phyloP scores from a whole-genome alignment of 768 basidiomycete genomes.

The Scleroderma bovista region DNA sequence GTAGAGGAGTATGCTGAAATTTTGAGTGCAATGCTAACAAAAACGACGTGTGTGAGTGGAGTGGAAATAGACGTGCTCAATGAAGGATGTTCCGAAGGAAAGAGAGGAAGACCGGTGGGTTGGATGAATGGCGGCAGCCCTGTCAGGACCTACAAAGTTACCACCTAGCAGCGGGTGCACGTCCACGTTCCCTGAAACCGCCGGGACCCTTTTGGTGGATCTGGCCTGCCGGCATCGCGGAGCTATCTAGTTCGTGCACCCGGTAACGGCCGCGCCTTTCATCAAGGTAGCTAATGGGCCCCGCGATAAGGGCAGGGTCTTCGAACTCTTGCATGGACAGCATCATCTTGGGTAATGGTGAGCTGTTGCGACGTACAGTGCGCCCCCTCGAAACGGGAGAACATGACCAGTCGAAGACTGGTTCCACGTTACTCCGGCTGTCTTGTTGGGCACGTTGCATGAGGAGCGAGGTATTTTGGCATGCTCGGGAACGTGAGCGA shows the following conservation, averaged over 20 bases:
- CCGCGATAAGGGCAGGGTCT: conserved; percentile 22
- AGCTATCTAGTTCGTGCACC: conserved; percentile 47
- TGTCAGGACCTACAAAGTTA: conserved; percentile 5
- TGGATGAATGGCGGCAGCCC: background rate
- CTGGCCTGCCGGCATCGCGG: conserved; percentile 44
- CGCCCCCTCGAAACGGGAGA: conserved; percentile 39
- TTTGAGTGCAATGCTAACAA: conserved; percentile 20
- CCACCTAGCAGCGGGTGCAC: conserved; percentile 21
- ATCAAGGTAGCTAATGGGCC: conserved; percentile 15
- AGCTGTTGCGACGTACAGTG: conserved; percentile 49
- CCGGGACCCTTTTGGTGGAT: conserved; percentile 63
- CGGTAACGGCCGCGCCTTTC: conserved; percentile 50
- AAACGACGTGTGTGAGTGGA: conserved; percentile 15
- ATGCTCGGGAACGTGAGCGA: conserved; percentile 36
- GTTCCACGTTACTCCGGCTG: conserved; percentile 34
- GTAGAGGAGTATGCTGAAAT: conserved; percentile 22
- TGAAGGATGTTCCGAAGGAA: conserved; percentile 16
- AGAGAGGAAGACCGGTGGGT: conserved; percentile 9
- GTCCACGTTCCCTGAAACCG: conserved; percentile 46
- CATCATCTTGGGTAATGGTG: conserved; percentile 49
- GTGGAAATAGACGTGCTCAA: conserved; percentile 18
- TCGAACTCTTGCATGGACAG: conserved; percentile 32
- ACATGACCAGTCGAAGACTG: conserved; percentile 44
- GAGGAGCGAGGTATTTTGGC: conserved; percentile 12
- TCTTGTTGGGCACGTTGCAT: conserved; percentile 17